These are phyloP conservation scores for Trichodelitschia bisporula DNA, from an alignment of 495 filamentous ascomycete genomes.

Conservation along the genomic window DNA sequence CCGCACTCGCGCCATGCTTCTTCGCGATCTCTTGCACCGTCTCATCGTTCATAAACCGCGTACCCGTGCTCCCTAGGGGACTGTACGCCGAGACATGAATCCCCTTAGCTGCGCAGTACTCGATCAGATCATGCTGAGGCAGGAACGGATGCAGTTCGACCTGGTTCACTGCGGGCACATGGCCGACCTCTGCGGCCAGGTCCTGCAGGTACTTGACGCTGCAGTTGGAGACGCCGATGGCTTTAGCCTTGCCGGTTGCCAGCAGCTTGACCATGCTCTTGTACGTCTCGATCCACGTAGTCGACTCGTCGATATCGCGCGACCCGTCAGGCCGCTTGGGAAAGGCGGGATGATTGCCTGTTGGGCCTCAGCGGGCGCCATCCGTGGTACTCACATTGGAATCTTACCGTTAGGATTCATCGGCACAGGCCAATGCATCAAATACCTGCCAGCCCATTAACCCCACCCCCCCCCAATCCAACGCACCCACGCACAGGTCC, in stretches of 20 bases:
- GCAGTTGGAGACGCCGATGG: slow-evolving; percentile 73
- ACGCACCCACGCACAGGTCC: no score
- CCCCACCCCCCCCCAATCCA: no score
- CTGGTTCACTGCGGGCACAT: slow-evolving; percentile 70
- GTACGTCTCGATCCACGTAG: slow-evolving; percentile 52
- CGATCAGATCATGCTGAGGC: slow-evolving; percentile 70
- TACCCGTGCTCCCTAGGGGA: slow-evolving; percentile 54
- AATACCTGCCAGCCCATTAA: no score
- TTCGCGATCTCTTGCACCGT: slow-evolving; percentile 43
- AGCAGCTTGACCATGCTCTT: slow-evolving; percentile 56
- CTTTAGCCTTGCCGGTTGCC: slow-evolving; percentile 38
- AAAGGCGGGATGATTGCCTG: slow-evolving; percentile 51
- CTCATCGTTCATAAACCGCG: slow-evolving; percentile 42
- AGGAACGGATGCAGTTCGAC: slow-evolving; percentile 72
- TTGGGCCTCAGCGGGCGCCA: no score
- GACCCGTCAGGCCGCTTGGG: slow-evolving; percentile 46
- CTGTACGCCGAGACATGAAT: slow-evolving; percentile 58
- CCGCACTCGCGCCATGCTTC: slow-evolving; percentile 36
- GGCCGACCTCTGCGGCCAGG: slow-evolving; percentile 35
- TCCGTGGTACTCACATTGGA: background rate
- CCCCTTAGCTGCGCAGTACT: slow-evolving; percentile 45
- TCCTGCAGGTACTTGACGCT: slow-evolving; percentile 46
- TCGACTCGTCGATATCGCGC: slow-evolving; percentile 37
- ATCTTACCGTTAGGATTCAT: slow-evolving; percentile 49
- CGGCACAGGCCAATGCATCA: slow-evolving; percentile 63